Evolutionary conservation across 1,139 yeast genomes (phyloP), one percentile per base, ranked within the genome.

Genomic region (Maudiozyma humilis): DNA sequence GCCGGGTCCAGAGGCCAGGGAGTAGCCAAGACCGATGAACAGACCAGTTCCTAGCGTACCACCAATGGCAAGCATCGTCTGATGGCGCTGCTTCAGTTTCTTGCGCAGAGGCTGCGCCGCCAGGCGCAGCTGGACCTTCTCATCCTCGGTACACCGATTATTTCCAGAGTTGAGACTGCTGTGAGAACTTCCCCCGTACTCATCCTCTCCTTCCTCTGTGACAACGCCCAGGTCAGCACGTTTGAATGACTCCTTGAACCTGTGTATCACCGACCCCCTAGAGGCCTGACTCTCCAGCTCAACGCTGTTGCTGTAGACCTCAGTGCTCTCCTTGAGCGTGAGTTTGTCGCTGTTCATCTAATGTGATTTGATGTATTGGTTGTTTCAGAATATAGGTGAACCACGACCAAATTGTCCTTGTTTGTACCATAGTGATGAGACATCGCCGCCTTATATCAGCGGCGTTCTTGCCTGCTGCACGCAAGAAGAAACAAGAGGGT

Each of bases 11-110:
- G 42, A 38, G 55, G 69, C 64, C 50, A 81, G 67, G 5, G 85
- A 82, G 51, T 69, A 69, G 45, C 87, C 87, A 34, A 77, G 68
- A 59, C 83, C 83, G 16, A 84, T 78, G 68, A 82, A 70, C 40
- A 78, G 63, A 51, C 84, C 86, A n/a, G 89, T 82, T 55, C 93
- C 93, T 51, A 84, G 82, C 36, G 85, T 73, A 25, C 94, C 93
- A 48, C 93, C 93, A 46, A 78, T 74, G 41, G 88, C 87, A 53
- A 84, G 79, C 41, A 42, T 38, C 10, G 38, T 17, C 6, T 37
- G 32, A 38, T 42, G 44, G 33, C 44, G 29, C 32, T 38, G 42
- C 23, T 27, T 18, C 31, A 42, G 18, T 16, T 36, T 17, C 14
- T 42, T 38, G n/a, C 30, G 38, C 18, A 19, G 25, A n/a, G 44